Evolutionary conservation across 1,284 basidiomycete species (phyloP), one percentile per base, ranked within the genome.

Genomic region (Rhizoctonia solani): DNA sequence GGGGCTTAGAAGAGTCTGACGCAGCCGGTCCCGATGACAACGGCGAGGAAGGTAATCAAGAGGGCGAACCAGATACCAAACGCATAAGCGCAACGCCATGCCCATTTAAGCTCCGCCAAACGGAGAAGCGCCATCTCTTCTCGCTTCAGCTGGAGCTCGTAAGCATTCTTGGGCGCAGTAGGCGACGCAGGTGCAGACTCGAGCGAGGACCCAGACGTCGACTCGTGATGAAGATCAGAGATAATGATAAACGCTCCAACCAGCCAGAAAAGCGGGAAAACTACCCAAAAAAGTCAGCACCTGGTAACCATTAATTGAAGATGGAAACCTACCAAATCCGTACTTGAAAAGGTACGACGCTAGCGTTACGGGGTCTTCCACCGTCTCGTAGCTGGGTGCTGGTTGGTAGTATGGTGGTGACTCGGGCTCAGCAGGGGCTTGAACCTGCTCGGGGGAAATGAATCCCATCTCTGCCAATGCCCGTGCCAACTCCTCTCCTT

Each of bases 221-320:
- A n/a, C 4, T 59, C 58, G 3, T 66, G 54, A n/a, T 67, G 50
- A 16, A 71, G 70, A 34, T 69, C 68, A 29, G 54, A 47, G 56
- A 66, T n/a, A 23, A 71, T 59, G 54, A 72, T 69, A 29, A 55
- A 61, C 21, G 69, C 67, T 21, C 71, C 71, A 13, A 72, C 47
- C 21, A 69, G 54, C 71, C 71, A 72, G 29, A 72, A 68, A 25
- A 69, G 56, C 8, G 71, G 71, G 59, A 67, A 71, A 23, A 71
- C 65, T 69, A 61, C 34, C 32, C 11, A 14, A 46, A 41, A 65
- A 19, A 19, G 44, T 27, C 13, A 9, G 44, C 44, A 6, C 23
- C 23, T 29, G 16, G 52, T n/a, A n/a, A n/a, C n/a, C n/a, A 58
- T 49, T 59, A 46, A 59, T 37, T 34, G 34, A 29, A 68, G 44